Evolutionary conservation across 805 yeast genomes (phyloP).

Genomic region (Torulaspora indica): DNA sequence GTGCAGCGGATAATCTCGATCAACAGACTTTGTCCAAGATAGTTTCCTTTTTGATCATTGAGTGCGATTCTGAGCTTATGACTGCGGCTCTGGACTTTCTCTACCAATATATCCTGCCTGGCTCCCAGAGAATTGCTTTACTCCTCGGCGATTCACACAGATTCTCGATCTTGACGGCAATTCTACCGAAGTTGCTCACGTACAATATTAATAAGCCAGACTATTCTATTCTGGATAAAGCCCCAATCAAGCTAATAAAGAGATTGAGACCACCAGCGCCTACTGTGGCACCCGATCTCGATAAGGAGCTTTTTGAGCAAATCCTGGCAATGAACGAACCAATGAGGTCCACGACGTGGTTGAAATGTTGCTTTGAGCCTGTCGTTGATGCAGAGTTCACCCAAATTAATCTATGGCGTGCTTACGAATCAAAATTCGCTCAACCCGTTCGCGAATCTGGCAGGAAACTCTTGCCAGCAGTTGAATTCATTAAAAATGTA

Average conservation of each 20-base stretch:
- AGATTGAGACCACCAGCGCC: slow-evolving; percentile 66
- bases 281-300: slow-evolving; percentile 55
- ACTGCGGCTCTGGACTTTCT: slow-evolving; percentile 75
- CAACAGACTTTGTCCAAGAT: slow-evolving; percentile 48
- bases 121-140: slow-evolving; percentile 50
- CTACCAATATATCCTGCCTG: slow-evolving; percentile 71
- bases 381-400: slow-evolving; percentile 78
- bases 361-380: slow-evolving; percentile 85
- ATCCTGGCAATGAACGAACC: slow-evolving; percentile 75
- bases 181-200: slow-evolving; percentile 58
- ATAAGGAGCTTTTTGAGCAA: slow-evolving; percentile 51
- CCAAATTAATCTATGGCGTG: slow-evolving; percentile 92
- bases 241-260: slow-evolving; percentile 41
- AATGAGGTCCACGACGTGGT: slow-evolving; percentile 87
- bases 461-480: slow-evolving; percentile 78
- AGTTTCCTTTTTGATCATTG: slow-evolving; percentile 53
- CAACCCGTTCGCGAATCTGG: slow-evolving; percentile 49
- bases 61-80: slow-evolving; percentile 59
- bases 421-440: slow-evolving; percentile 84
- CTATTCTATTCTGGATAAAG: slow-evolving; percentile 28
- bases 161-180: slow-evolving; percentile 49
- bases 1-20: slow-evolving; percentile 47
- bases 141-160: slow-evolving; percentile 47
- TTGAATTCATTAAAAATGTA: slow-evolving; percentile 92
- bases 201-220: slow-evolving; percentile 42